phyloP scores from a whole-genome alignment of 352 stramenopile species.

The Pythium insidiosum region DNA sequence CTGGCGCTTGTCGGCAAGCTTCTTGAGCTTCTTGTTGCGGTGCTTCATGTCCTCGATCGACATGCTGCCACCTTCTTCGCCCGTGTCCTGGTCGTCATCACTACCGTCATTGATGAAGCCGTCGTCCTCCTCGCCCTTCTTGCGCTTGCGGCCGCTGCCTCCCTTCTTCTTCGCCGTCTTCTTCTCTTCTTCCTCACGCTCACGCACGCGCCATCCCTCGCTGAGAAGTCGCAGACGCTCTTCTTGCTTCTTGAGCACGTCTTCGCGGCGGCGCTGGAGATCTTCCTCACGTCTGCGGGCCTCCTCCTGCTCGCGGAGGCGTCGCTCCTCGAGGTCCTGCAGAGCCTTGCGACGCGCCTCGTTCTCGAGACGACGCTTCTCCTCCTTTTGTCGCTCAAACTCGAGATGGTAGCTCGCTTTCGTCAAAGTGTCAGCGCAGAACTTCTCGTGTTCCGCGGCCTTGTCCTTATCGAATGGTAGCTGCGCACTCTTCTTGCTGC shows the following conservation, averaged over 20 bases:
- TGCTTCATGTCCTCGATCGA: slow-evolving; percentile 90
- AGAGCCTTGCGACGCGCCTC: slow-evolving; percentile 76
- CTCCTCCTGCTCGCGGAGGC: slow-evolving; percentile 56
- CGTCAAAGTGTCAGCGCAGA: slow-evolving; percentile 77
- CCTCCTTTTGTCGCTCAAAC: slow-evolving; percentile 83
- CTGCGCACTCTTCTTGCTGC: slow-evolving; percentile 54
- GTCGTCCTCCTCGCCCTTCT: slow-evolving; percentile 53
- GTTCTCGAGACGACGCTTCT: slow-evolving; percentile 76
- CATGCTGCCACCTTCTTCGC: slow-evolving; percentile 57
- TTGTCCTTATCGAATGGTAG: slow-evolving; percentile 85
- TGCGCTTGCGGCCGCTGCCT: slow-evolving; percentile 29
- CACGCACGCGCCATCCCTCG: slow-evolving; percentile 74
- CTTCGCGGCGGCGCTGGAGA: slow-evolving; percentile 44
- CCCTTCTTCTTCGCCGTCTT: slow-evolving; percentile 67
- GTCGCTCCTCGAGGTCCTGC: slow-evolving; percentile 71
- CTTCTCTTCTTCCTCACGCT: slow-evolving; percentile 79
- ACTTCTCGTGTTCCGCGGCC: slow-evolving; percentile 81
- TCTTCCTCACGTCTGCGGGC: slow-evolving; percentile 48
- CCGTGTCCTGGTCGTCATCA: slow-evolving; percentile 60
- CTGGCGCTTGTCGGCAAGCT: slow-evolving; percentile 76
- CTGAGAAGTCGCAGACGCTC: slow-evolving; percentile 76
- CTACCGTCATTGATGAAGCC: slow-evolving; percentile 58
- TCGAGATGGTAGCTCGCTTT: slow-evolving; percentile 87
- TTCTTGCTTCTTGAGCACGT: slow-evolving; percentile 74
- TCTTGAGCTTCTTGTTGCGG: slow-evolving; percentile 81